Evolutionary conservation across 208 protist genomes (phyloP).

Genomic region (Tritrichomonas musculus): DNA sequence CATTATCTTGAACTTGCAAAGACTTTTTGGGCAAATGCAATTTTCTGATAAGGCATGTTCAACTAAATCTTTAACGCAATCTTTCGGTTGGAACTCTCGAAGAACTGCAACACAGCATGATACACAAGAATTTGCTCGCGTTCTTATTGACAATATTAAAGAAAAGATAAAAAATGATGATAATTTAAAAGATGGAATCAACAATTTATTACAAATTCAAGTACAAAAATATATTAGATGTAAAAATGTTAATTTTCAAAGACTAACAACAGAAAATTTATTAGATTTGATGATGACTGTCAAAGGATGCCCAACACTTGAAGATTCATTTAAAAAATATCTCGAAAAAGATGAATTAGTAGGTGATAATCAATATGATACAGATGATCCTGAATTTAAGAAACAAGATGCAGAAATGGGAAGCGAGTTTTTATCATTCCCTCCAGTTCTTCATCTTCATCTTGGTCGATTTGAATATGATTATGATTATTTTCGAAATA

Average conservation of each 20-base stretch:
- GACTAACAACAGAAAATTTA: background rate
- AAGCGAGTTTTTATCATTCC: background rate
- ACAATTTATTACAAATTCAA: background rate
- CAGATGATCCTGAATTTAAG: background rate
- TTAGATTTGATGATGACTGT: background rate
- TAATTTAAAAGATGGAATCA: background rate
- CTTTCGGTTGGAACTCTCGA: background rate
- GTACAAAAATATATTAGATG: background rate
- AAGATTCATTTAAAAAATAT: background rate
- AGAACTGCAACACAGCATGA: conserved; percentile 75
- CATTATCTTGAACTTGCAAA: conserved; percentile 66
- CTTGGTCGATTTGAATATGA: conserved; percentile 67
- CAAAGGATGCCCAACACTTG: background rate
- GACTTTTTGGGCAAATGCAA: conserved; percentile 72
- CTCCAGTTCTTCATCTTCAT: background rate
- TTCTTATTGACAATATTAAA: conserved; percentile 72
- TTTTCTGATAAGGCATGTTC: conserved; percentile 47
- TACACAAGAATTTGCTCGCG: conserved; percentile 68
- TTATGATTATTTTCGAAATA: conserved; percentile 53
- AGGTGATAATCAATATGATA: background rate
- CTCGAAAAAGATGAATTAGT: background rate
- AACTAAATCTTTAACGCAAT: conserved; percentile 51
- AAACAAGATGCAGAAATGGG: background rate
- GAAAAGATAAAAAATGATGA: conserved; percentile 66
- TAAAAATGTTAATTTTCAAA: background rate